Conservation (phyloP, 2,329 filamentous ascomycete genomes). For the Aspergillus sp. region DNA sequence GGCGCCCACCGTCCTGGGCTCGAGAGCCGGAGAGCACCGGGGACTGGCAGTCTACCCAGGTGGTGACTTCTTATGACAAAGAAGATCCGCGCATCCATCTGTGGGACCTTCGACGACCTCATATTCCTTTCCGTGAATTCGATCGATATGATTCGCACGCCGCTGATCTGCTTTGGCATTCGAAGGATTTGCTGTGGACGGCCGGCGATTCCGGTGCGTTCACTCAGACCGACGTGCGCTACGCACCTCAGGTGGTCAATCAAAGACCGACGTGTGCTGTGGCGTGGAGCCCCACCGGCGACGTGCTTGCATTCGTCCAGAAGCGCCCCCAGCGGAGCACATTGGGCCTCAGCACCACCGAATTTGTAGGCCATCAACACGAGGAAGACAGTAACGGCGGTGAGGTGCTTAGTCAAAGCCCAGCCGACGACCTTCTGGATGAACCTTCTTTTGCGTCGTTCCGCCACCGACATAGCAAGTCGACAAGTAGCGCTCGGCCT, state of each 20-base stretch:
- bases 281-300: conserved; percentile 58
- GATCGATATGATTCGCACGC: conserved; percentile 55
- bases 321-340: conserved; percentile 47
- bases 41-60: conserved; percentile 60
- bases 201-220: conserved; percentile 62
- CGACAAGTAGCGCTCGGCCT: conserved; percentile 44
- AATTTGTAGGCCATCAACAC: conserved; percentile 38
- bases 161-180: conserved; percentile 63
- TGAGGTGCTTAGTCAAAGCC: conserved; percentile 52
- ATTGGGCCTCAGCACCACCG: conserved; percentile 39
- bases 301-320: conserved; percentile 56
- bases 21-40: conserved; percentile 52
- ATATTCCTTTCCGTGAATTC: conserved; percentile 63
- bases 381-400: conserved; percentile 46
- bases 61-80: conserved; percentile 62
- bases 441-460: conserved; percentile 54
- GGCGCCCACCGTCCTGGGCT: conserved; percentile 61
- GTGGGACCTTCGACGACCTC: conserved; percentile 64
- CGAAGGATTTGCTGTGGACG: conserved; percentile 64
- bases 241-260: conserved; percentile 59
- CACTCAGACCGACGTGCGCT: conserved; percentile 62
- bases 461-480: conserved; percentile 48
- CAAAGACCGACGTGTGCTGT: conserved; percentile 57
- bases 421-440: conserved; percentile 58
- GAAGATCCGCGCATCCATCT: conserved; percentile 62